Evolutionary conservation across 768 basidiomycete genomes (phyloP), one percentile per base, ranked within the genome.

Genomic region (Tephrocybe sp.): DNA sequence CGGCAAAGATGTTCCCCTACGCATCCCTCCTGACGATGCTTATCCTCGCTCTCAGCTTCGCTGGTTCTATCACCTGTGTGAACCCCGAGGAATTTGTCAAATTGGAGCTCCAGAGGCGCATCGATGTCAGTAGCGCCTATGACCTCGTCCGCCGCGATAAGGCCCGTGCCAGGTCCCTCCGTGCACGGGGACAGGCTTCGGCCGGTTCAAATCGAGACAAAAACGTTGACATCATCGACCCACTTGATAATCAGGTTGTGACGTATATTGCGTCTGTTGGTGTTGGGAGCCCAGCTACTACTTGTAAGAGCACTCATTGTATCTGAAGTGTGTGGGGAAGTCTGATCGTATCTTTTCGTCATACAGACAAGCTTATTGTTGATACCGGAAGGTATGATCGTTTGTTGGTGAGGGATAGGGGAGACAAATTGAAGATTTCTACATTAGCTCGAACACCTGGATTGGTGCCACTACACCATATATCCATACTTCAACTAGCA

Each of bases 261-360:
- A 64, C 65, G 32, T 82, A 83, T 60, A 58, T 72, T 44, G 72
- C 77, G 1, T 55, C 67, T 11, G 71, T 82, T 24, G 76, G 72
- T 8, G 72, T 84, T 30, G 84, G 83, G 40, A 74, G 57, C 52
- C 83, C 82, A 1, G 61, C 77, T 15, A 83, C 79, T 2, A 64
- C 56, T 18, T 83, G 80, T 79, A 54, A 54, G 74, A n/a, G n/a
- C n/a, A n/a, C n/a, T n/a, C n/a, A n/a, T n/a, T n/a, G n/a, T n/a
- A n/a, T n/a, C n/a, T n/a, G n/a, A n/a, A n/a, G n/a, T n/a, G n/a
- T n/a, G n/a, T n/a, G n/a, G n/a, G n/a, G n/a, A n/a, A n/a, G n/a
- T n/a, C n/a, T n/a, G n/a, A n/a, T n/a, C n/a, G n/a, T n/a, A n/a
- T n/a, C n/a, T n/a, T n/a, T n/a, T n/a, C n/a, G n/a, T n/a, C n/a